Conservation (phyloP, 169 alveolate species). For the Hepatocystis sp. region DNA sequence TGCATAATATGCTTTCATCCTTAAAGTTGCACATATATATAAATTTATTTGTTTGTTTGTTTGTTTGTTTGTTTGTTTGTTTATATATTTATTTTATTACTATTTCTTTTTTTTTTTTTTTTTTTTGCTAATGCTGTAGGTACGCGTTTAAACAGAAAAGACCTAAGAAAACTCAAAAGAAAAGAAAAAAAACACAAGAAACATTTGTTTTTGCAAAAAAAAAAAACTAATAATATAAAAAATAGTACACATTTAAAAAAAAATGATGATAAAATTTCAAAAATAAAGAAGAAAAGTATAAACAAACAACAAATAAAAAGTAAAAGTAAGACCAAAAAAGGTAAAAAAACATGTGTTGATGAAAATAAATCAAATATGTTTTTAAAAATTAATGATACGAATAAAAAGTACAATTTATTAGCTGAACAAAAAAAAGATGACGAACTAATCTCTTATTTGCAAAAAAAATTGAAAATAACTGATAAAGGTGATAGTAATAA, state of each 20-base stretch:
- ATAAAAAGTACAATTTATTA: slow-evolving; percentile 45
- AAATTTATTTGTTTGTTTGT: too few species aligned
- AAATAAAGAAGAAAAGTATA: slow-evolving; percentile 59
- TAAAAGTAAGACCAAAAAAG: slow-evolving; percentile 60
- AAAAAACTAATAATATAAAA: slow-evolving; percentile 8
- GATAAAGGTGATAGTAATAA: slow-evolving; percentile 23
- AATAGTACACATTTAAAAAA: not conserved
- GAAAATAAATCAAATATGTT: slow-evolving; percentile 21
- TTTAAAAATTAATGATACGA: too few species aligned
- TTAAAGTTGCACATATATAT: too few species aligned
- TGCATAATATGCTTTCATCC: too few species aligned
- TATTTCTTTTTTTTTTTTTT: not conserved
- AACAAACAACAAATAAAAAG: slow-evolving; percentile 70
- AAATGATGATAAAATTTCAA: too few species aligned
- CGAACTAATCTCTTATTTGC: slow-evolving; percentile 74
- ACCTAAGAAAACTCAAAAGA: slow-evolving; percentile 77
- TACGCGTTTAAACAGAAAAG: slow-evolving; percentile 73
- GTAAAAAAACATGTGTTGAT: not conserved
- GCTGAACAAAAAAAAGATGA: slow-evolving; percentile 76
- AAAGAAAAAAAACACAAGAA: slow-evolving; percentile 74
- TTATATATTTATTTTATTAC: too few species aligned
- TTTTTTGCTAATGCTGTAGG: slow-evolving; percentile 30
- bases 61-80: too few species aligned
- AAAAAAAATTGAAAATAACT: slow-evolving; percentile 61
- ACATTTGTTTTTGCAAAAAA: slow-evolving; percentile 77